Evolutionary conservation across 306 rosid species (phyloP).

Genomic region (Adenanthera pavonina): DNA sequence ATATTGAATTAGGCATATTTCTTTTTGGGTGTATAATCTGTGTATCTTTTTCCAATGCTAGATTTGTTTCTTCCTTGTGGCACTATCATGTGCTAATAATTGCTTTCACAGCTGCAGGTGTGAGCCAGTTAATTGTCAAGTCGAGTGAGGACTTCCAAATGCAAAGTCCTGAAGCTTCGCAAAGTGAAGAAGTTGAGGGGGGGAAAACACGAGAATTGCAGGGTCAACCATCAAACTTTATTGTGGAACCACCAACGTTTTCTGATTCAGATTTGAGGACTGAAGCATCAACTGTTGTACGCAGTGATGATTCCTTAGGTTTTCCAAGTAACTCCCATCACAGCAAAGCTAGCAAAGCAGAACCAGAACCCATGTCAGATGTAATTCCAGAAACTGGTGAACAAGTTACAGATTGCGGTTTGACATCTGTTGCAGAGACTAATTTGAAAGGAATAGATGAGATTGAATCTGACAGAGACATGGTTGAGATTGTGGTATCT

Average conservation of each 20-base stretch:
- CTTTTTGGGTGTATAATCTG: background rate
- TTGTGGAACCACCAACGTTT: slow-evolving; percentile 18
- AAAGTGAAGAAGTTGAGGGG: slow-evolving; percentile 30
- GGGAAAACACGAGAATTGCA: slow-evolving; percentile 22
- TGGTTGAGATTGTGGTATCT: slow-evolving; percentile 33
- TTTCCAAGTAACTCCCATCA: slow-evolving; percentile 39
- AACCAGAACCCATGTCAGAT: slow-evolving; percentile 47
- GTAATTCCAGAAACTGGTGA: slow-evolving; percentile 39
- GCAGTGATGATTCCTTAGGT: slow-evolving; percentile 33
- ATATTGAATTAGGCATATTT: slow-evolving; percentile 13
- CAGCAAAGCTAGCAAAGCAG: slow-evolving; percentile 40
- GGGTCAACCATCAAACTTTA: slow-evolving; percentile 11
- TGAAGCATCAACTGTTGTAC: slow-evolving; percentile 24
- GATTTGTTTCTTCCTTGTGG: slow-evolving; percentile 29
- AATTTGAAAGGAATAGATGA: slow-evolving; percentile 38
- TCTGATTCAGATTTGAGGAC: slow-evolving; percentile 39
- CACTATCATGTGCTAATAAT: slow-evolving; percentile 21
- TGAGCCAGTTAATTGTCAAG: slow-evolving; percentile 35
- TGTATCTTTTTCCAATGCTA: background rate
- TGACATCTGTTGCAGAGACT: slow-evolving; percentile 35
- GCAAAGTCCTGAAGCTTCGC: slow-evolving; percentile 41
- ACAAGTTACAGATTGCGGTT: slow-evolving; percentile 38
- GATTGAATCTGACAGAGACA: slow-evolving; percentile 35
- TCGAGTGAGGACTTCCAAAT: slow-evolving; percentile 41
- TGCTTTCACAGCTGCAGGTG: slow-evolving; percentile 48